Base-by-base conservation (phyloP, 108 stramenopile genomes). In the Skeletonema marinoi region DNA sequence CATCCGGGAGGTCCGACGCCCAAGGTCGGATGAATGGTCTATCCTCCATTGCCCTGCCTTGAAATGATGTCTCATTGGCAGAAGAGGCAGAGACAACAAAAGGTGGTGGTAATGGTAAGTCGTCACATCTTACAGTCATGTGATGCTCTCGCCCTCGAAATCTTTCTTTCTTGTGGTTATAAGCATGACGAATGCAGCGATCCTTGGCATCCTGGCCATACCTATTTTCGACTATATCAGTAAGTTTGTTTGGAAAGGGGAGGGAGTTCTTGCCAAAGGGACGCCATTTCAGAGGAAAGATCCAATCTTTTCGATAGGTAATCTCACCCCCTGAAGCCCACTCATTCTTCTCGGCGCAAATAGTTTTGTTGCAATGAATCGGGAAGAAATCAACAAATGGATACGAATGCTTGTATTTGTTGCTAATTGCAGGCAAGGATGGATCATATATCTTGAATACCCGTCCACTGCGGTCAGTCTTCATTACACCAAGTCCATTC, bases 181-280 rank as follows among this genome's bases (percentile, higher is more conserved):
- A 62, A 14, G 17, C 60, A 36, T 2, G 25, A 12, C 60, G 14
- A 16, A 62, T 11, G 35, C 60, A 62, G 32, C n/a, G 31, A 32
- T 32, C 35, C 14, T 36, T 36, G 60, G 60, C 60, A 36, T 21
- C 60, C 60, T 62, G 31, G 32, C 68, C 68, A 32, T 68, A 68
- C 31, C 68, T 36, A 7, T 33, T 54, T 32, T 42, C 68, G 12
- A 46, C 25, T 31, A 46, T 25, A 2, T 25, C 19, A 12, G n/a
- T 6, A 30, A 25, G 17, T 31, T 54, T 48, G 3, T 25, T 29
- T 48, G 68, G 68, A 54, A 68, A 68, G n/a, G 68, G 21, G 17
- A 68, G 68, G 5, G 68, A 68, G 19, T 42, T 31, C 17, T 44
- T 35, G 14, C 68, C 68, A 54, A 68, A 68, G n/a, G 68, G 68